A percentile compares a stretch with the other conserved stretches of the same genome.
Conservation (phyloP, 805 yeast species). For the Schizosaccharomyces osmophilus region DNA sequence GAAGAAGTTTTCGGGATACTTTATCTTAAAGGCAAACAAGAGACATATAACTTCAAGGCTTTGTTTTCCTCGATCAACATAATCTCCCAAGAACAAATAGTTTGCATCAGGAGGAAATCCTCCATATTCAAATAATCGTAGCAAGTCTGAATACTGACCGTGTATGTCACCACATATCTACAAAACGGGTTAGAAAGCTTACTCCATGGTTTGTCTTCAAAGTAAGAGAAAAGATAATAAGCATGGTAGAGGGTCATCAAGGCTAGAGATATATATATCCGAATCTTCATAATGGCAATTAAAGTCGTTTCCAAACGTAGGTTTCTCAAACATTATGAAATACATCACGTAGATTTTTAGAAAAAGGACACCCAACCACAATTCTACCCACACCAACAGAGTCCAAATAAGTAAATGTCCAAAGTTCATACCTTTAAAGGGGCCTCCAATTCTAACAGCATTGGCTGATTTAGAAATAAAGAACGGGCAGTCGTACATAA, state of each 20-base stretch:
- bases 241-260: too few species aligned
- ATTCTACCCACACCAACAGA: too few species aligned
- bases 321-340: too few species aligned
- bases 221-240: too few species aligned
- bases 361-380: too few species aligned
- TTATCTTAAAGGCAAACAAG: slow-evolving; percentile 82
- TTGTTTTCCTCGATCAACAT: slow-evolving; percentile 96
- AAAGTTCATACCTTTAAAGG: slow-evolving; percentile 53
- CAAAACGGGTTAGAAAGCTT: background rate
- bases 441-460: slow-evolving; percentile 81
- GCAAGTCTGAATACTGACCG: slow-evolving; percentile 89
- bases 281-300: too few species aligned
- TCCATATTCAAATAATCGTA: slow-evolving; percentile 89
- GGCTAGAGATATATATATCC: too few species aligned
- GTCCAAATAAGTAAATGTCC: too few species aligned
- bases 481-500: slow-evolving; percentile 95
- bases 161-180: slow-evolving; percentile 41
- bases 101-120: slow-evolving; percentile 98
- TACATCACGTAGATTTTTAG: too few species aligned
- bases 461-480: slow-evolving; percentile 92
- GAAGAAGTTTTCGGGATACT: slow-evolving; percentile 93
- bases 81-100: slow-evolving; percentile 85
- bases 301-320: too few species aligned
- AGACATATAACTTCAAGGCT: slow-evolving; percentile 87
- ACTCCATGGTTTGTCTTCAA: too few species aligned